These are phyloP conservation scores for Diaporthe sp. DNA, from an alignment of 2,329 filamentous ascomycete genomes.

Conservation along the genomic window DNA sequence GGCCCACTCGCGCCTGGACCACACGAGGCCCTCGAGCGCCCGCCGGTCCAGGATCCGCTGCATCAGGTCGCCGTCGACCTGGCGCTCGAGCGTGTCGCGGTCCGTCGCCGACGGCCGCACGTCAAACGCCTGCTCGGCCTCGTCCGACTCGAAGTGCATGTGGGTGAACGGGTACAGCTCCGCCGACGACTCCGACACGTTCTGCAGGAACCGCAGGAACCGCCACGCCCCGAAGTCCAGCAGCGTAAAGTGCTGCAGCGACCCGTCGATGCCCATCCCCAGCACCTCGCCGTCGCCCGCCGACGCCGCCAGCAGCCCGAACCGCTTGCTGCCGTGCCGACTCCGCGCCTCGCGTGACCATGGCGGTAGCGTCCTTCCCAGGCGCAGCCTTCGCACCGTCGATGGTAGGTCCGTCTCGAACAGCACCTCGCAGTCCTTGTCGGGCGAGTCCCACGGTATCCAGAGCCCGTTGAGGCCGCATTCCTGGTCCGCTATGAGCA, in stretches of 20 bases:
- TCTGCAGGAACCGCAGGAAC: constrained; percentile 81
- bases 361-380: constrained; percentile 65
- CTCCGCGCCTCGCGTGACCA: constrained; percentile 58
- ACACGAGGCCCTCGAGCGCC: constrained; percentile 42
- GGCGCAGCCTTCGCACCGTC: constrained; percentile 70
- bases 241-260: constrained; percentile 77
- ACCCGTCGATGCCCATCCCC: constrained; percentile 78
- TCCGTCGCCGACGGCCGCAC: constrained; percentile 56
- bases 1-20: constrained; percentile 48
- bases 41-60: constrained; percentile 64
- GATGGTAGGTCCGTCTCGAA: constrained; percentile 70
- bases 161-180: constrained; percentile 64
- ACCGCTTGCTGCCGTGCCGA: constrained; percentile 50
- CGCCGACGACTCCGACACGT: constrained; percentile 68
- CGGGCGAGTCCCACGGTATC: constrained; percentile 59
- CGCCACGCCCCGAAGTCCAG: constrained; percentile 74
- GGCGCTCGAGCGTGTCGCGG: constrained; percentile 64
- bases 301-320: constrained; percentile 59
- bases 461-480: constrained; percentile 65
- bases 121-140: constrained; percentile 45
- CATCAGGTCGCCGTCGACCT: constrained; percentile 78
- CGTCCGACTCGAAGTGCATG: constrained; percentile 44
- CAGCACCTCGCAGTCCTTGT: constrained; percentile 60
- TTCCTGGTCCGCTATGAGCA: constrained; percentile 63
- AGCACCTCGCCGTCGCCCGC: constrained; percentile 67